These are phyloP conservation scores for Platanthera guangdongensis DNA, from an alignment of 106 monocot genomes.

Conservation along the genomic window DNA sequence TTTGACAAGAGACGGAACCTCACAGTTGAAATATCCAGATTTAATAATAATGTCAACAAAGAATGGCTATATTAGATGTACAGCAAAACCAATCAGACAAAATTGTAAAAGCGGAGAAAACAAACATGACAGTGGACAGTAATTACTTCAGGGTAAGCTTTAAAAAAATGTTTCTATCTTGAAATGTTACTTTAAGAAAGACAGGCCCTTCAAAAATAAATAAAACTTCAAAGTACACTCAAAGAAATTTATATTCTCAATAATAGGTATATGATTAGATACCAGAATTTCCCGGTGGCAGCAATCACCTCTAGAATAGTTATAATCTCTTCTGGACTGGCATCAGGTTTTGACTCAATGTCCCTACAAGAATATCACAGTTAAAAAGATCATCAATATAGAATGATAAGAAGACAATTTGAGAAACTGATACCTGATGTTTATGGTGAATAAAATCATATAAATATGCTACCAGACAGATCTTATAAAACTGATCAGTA, in stretches of 20 bases:
- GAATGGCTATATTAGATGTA: neutral
- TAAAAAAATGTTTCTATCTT: neutral
- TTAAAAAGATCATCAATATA: constrained; percentile 1
- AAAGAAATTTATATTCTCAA: neutral
- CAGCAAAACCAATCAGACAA: neutral
- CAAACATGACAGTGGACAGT: neutral
- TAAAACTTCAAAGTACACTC: neutral
- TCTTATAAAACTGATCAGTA: neutral
- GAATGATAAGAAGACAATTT: neutral
- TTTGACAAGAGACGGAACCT: neutral
- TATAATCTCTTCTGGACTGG: constrained; percentile 47
- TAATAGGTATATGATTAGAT: constrained; percentile 11
- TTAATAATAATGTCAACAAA: neutral
- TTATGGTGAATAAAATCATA: neutral
- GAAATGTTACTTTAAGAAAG: neutral
- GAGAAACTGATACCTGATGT: neutral
- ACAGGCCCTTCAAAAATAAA: neutral
- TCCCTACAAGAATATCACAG: constrained; percentile 14
- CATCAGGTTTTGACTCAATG: constrained; percentile 32
- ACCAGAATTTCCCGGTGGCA: constrained; percentile 90
- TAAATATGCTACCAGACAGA: neutral
- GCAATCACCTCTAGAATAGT: constrained; percentile 73
- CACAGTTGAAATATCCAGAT: neutral
- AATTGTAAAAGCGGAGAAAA: neutral
- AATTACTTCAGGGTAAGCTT: neutral